Evolutionary conservation across 2,329 filamentous ascomycete species (phyloP), one percentile per base, ranked within the genome.

Genomic region (Colletotrichum caudatum): DNA sequence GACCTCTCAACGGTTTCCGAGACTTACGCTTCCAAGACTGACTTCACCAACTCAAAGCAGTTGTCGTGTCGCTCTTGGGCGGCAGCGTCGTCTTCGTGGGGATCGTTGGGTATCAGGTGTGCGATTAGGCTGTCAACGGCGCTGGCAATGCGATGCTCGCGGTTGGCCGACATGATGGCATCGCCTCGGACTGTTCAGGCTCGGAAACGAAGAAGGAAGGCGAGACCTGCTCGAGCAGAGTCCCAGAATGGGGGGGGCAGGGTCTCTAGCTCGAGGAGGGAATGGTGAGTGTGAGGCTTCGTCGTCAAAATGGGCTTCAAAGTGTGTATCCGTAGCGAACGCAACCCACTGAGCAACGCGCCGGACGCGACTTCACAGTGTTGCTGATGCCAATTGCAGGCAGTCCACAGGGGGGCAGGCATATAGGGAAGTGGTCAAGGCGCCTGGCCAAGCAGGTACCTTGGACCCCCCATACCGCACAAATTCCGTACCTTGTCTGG

Each of bases 121-220:
- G 91, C 86, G 79, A 97, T 90, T 78, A 97, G 87, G 81, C 92
- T 91, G 80, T 93, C 90, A 79, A 97, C 90, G 80, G 93, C 94
- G 80, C 90, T 91, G 79, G 92, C 90, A 82, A 97, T 89, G 84
- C 93, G 93, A 81, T 90, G 84, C 74, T 82, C 81, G 51, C 66
- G 72, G 76, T 82, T 82, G 78, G 64, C 58, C 37, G 74, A 74
- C 74, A 74, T 74, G 46, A 57, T 74, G 57, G 69, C 69, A 72
- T 74, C 59, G 63, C 70, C 56, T n/a, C 50, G 20, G 18, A 48
- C 44, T 56, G 48, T n/a, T 61, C 46, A 44, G 51, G 48, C 50
- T 62, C 58, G 44, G 62, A n/a, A 44, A 51, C 48, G 46, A 35
- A 39, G 26, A 20, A 50, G 48, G 41, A 57, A 20, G 39, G n/a